phyloP scores from a whole-genome alignment of 2,329 filamentous ascomycete genomes.

The Diplodia scrobiculata region DNA sequence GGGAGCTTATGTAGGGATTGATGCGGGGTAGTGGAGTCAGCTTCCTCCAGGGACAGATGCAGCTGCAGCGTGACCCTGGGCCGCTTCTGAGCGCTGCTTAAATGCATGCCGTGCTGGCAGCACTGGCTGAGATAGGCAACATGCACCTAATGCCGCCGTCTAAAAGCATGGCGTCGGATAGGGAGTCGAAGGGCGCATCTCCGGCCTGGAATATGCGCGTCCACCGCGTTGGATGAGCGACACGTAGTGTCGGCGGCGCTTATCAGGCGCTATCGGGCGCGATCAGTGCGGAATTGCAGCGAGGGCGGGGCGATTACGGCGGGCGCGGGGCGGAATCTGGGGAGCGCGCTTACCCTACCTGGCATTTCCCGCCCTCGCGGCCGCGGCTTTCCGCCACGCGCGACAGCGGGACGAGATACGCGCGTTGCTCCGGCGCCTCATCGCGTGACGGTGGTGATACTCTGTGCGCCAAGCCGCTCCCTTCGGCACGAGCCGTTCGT shows the following conservation, averaged over 20 bases:
- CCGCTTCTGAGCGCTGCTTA: not conserved
- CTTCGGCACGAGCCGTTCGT: not conserved
- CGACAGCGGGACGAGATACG: not conserved
- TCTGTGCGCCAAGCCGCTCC: not conserved
- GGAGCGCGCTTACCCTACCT: slow-evolving; percentile 4
- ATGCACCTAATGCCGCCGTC: not conserved
- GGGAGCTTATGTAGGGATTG: not conserved
- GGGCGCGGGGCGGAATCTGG: slow-evolving; percentile 8
- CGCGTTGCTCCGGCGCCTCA: not conserved
- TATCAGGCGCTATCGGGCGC: not conserved
- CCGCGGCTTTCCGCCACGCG: not conserved
- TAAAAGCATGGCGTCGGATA: not conserved
- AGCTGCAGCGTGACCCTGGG: not conserved
- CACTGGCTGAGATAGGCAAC: not conserved
- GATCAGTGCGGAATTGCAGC: slow-evolving; percentile 1
- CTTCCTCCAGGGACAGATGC: not conserved
- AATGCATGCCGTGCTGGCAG: not conserved
- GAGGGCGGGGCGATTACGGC: not conserved
- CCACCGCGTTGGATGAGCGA: not conserved
- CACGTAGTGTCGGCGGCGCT: not conserved
- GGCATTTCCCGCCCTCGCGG: not conserved
- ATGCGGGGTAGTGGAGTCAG: not conserved
- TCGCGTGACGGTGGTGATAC: slow-evolving; percentile 1
- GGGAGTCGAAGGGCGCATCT: not conserved
- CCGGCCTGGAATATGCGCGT: slow-evolving; percentile 13